Percentiles rank a stretch among this genome's conserved stretches.
Conservation (phyloP, 1,139 yeast species). For the Yamadazyma epiphylla region DNA sequence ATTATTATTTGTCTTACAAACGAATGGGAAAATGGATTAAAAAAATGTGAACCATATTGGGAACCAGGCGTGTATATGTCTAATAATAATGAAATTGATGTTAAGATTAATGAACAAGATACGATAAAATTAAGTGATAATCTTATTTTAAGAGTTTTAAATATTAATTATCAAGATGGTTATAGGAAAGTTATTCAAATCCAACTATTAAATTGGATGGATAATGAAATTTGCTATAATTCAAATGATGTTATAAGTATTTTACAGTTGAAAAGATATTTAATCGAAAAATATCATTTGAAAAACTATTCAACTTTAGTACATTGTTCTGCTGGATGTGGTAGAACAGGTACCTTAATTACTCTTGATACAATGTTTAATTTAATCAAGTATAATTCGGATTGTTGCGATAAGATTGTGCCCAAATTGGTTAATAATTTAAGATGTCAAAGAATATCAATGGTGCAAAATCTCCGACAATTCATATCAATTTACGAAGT, state of each 20-base stretch:
- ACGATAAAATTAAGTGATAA: constrained; percentile 13
- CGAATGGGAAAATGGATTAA: constrained; percentile 49
- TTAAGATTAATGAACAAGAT: constrained; percentile 19
- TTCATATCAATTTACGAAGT: constrained; percentile 68
- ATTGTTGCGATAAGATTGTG: constrained; percentile 23
- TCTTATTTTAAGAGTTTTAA: constrained; percentile 34
- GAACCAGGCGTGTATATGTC: constrained; percentile 41
- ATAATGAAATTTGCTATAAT: constrained; percentile 40
- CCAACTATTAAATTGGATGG: constrained; percentile 53
- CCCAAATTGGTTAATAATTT: constrained; percentile 54
- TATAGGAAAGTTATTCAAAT: constrained; percentile 36
- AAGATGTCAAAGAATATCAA: constrained; percentile 69
- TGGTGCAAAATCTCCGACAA: constrained; percentile 81
- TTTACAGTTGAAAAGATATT: constrained; percentile 32
- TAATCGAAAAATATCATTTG: constrained; percentile 17
- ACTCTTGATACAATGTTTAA: constrained; percentile 65
- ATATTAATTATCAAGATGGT: constrained; percentile 21
- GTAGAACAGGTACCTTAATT: constrained; percentile 85
- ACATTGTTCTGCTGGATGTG: constrained; percentile 92
- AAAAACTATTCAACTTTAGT: constrained; percentile 49
- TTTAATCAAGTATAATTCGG: constrained; percentile 16
- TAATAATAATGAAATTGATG: constrained; percentile 27
- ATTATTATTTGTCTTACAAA: constrained; percentile 49
- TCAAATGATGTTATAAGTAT: constrained; percentile 41
- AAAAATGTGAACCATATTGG: constrained; percentile 58